Evolutionary conservation across 2,329 filamentous ascomycete genomes (phyloP).

Genomic region (Pseudogymnoascus sp.): DNA sequence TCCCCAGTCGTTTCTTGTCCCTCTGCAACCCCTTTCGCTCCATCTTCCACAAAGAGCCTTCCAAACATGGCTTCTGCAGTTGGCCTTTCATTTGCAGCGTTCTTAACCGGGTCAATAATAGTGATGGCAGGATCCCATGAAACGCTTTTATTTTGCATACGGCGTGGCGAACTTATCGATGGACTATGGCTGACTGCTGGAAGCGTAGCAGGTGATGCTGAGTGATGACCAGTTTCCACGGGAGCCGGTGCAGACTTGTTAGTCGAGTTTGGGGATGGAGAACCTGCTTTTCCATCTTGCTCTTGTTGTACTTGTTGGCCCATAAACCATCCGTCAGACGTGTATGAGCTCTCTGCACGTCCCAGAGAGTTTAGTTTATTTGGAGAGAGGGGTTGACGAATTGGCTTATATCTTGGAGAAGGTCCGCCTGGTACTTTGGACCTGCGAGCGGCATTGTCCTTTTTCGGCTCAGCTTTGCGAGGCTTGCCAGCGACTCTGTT

Average conservation of each 20-base stretch:
- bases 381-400: background rate
- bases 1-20: background rate
- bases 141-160: background rate
- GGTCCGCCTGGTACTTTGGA: background rate
- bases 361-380: background rate
- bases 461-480: background rate
- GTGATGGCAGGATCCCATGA: conserved; percentile 1
- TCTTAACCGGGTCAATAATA: background rate
- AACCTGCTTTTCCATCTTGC: background rate
- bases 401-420: background rate
- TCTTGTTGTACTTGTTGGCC: background rate
- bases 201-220: background rate
- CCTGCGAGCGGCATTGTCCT: background rate
- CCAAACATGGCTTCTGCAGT: background rate
- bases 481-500: too few relatives aligned
- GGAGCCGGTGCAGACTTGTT: background rate
- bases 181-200: background rate
- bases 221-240: background rate
- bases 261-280: background rate
- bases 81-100: background rate
- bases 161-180: background rate
- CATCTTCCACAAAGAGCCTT: background rate
- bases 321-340: background rate
- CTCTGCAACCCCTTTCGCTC: background rate
- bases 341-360: background rate